These are phyloP conservation scores for Termitomyces sp. DNA, from an alignment of 768 basidiomycete genomes.

Conservation along the genomic window DNA sequence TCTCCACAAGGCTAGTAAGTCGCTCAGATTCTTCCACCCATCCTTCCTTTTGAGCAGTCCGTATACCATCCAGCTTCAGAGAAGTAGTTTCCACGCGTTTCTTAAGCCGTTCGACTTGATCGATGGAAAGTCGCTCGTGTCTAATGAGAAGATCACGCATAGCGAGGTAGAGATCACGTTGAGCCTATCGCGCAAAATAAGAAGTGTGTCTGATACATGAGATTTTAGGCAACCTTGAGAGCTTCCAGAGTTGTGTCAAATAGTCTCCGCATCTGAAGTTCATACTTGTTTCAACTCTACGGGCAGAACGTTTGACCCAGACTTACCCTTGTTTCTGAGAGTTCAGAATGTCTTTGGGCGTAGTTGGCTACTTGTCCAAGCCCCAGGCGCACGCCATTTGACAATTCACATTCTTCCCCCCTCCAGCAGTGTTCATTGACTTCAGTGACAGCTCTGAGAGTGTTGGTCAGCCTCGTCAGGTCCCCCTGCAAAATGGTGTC, in stretches of 20 bases:
- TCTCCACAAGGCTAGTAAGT: constrained; percentile 66
- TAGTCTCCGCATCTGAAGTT: constrained; percentile 50
- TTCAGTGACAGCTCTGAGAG: constrained; percentile 71
- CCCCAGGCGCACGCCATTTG: constrained; percentile 71
- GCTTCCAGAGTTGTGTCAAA: constrained; percentile 70
- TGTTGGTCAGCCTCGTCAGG: constrained; percentile 77
- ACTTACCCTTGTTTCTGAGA: constrained; percentile 68
- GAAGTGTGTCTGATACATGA: background rate
- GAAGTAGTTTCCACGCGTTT: constrained; percentile 79
- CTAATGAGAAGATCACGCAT: constrained; percentile 83
- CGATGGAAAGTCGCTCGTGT: constrained; percentile 83
- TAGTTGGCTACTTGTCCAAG: constrained; percentile 63
- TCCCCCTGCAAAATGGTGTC: constrained; percentile 59
- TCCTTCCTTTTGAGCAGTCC: constrained; percentile 66
- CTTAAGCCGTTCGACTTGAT: constrained; percentile 83
- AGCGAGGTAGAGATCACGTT: constrained; percentile 84
- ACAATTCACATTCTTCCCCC: constrained; percentile 77
- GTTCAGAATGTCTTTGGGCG: constrained; percentile 65
- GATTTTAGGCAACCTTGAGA: constrained; percentile 51
- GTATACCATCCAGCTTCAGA: constrained; percentile 71
- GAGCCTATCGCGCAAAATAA: constrained; percentile 35
- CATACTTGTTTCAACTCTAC: background rate
- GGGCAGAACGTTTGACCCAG: background rate
- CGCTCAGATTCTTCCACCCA: constrained; percentile 88
- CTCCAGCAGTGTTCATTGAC: constrained; percentile 81